Conservation (phyloP, 202 grass and related monocot species). For the Eragrostis tef region DNA sequence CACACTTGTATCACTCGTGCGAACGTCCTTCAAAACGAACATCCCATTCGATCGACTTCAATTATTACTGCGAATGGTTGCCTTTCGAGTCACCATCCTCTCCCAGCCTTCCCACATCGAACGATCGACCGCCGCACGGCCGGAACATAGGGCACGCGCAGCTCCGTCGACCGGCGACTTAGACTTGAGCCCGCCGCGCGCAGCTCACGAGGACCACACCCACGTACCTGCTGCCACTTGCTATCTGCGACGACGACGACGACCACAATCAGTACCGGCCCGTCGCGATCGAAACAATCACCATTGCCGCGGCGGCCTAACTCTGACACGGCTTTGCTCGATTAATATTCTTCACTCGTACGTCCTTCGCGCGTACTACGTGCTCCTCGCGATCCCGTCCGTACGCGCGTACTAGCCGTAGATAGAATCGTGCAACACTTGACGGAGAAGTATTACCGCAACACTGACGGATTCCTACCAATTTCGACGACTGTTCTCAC, state of each 20-base stretch:
- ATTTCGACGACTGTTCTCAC: no score
- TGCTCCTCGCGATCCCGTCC: no score
- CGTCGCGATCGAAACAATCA: no score
- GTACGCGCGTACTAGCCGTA: no score
- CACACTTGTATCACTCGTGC: no score
- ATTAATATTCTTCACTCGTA: no score
- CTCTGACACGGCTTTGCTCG: no score
- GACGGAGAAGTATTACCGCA: no score
- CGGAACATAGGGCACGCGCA: background rate
- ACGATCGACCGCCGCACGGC: background rate
- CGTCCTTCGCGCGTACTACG: no score
- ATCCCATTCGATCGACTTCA: background rate
- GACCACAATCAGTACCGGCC: background rate
- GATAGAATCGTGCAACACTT: no score
- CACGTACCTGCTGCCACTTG: background rate
- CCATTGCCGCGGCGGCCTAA: no score
- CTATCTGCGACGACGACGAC: background rate
- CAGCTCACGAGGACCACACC: conserved; percentile 3
- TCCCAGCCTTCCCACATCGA: background rate
- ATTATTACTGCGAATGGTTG: background rate
- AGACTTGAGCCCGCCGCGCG: background rate
- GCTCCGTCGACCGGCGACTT: background rate
- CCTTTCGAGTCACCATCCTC: background rate
- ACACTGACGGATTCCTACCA: no score
- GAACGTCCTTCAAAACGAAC: background rate